Conservation (phyloP, 2,329 filamentous ascomycete genomes). For the Elsinoe australis region DNA sequence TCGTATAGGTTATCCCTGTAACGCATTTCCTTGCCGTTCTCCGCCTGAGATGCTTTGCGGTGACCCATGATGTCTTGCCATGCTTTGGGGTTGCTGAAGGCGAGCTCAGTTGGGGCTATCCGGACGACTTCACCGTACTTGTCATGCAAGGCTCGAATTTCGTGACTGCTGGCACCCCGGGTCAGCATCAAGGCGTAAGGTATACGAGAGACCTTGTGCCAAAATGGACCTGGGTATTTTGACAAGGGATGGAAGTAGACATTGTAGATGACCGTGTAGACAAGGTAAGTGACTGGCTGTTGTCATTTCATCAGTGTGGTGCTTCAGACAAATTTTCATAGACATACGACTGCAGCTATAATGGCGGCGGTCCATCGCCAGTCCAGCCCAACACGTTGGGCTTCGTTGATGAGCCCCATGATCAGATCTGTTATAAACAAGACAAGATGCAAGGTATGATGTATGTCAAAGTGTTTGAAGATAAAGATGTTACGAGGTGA, state of each 20-base stretch:
- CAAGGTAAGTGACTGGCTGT: background rate
- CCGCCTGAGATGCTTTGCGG: constrained; percentile 18
- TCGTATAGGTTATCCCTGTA: background rate
- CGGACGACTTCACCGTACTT: constrained; percentile 43
- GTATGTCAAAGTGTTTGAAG: no score
- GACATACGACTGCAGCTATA: no score
- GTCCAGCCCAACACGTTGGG: no score
- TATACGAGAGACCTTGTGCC: background rate
- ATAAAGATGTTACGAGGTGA: no score
- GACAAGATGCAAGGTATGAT: no score
- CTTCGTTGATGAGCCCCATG: no score
- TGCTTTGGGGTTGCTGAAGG: constrained; percentile 9
- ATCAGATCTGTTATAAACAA: no score
- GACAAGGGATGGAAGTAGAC: constrained; percentile 3
- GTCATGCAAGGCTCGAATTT: constrained; percentile 29
- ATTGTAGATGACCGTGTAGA: constrained; percentile 8
- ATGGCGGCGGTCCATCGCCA: no score
- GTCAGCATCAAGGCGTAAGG: constrained; percentile 14
- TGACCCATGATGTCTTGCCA: constrained; percentile 28
- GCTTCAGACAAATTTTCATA: no score
- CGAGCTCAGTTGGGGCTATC: constrained; percentile 41
- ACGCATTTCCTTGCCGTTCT: constrained; percentile 5
- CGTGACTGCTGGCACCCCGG: background rate
- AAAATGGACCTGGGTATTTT: constrained; percentile 1
- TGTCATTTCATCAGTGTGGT: background rate